phyloP scores from a whole-genome alignment of 2,329 filamentous ascomycete genomes.

The Gaeumannomyces tritici region DNA sequence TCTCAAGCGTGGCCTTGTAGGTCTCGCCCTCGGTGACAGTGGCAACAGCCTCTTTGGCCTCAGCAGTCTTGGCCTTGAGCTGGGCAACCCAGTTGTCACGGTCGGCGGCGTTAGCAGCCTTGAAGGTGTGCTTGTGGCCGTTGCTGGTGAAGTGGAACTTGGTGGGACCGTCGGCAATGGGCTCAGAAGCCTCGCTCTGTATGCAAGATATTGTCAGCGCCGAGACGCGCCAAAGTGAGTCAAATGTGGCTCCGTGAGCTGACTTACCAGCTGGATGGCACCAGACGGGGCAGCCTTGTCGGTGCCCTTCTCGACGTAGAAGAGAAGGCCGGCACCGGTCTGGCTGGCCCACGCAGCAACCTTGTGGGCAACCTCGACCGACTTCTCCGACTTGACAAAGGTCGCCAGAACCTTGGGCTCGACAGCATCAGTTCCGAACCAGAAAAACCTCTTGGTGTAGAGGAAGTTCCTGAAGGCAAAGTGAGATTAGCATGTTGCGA shows the following conservation, averaged over 20 bases:
- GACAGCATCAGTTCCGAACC: constrained; percentile 66
- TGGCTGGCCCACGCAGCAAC: constrained; percentile 82
- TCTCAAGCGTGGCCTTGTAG: constrained; percentile 81
- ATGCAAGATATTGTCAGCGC: constrained; percentile 16
- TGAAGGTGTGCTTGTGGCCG: constrained; percentile 90
- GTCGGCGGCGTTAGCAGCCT: constrained; percentile 64
- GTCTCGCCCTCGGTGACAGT: constrained; percentile 67
- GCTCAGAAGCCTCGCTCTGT: constrained; percentile 54
- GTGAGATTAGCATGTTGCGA: not conserved
- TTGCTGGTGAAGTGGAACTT: constrained; percentile 82
- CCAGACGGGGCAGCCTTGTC: constrained; percentile 75
- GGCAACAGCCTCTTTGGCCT: constrained; percentile 74
- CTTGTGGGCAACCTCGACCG: constrained; percentile 61
- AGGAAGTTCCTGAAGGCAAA: constrained; percentile 61
- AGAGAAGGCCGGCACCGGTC: constrained; percentile 91
- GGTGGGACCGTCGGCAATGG: constrained; percentile 63
- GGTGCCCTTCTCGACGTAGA: constrained; percentile 74
- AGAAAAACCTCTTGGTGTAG: constrained; percentile 90
- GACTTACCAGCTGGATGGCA: constrained; percentile 73
- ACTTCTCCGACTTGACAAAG: constrained; percentile 87
- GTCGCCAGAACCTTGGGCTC: constrained; percentile 62
- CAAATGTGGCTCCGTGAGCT: not conserved
- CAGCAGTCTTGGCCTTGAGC: constrained; percentile 70
- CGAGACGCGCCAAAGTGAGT: not conserved
- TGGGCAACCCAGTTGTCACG: constrained; percentile 89